Conservation (phyloP, 306 rosid genomes). For the Casuarina equisetifolia region DNA sequence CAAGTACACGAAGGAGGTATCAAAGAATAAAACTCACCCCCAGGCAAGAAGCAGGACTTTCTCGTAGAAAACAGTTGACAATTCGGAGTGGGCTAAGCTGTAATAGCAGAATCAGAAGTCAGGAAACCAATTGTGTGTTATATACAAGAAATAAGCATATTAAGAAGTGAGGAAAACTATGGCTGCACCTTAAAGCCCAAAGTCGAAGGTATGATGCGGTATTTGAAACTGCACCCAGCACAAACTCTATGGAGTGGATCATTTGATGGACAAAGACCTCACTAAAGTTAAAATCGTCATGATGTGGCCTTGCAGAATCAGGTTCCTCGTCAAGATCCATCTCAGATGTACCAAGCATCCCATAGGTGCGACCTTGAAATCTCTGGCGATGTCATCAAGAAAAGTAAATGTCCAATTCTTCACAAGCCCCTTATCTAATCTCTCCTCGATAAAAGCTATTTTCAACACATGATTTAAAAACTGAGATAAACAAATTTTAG, state of each 20-base stretch:
- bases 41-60: constrained; percentile 95
- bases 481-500: constrained; percentile 21
- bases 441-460: constrained; percentile 17
- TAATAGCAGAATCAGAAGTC: constrained; percentile 30
- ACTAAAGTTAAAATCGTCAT: constrained; percentile 88
- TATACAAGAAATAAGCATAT: constrained; percentile 18
- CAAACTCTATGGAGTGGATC: constrained; percentile 97
- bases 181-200: constrained; percentile 92
- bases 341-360: constrained; percentile 81
- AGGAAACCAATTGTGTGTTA: constrained; percentile 13
- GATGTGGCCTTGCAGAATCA: constrained; percentile 82
- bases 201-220: constrained; percentile 99
- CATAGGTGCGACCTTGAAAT: constrained; percentile 94
- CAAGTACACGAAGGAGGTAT: background rate
- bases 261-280: constrained; percentile 99
- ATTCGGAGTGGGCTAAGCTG: constrained; percentile 99
- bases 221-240: constrained; percentile 98
- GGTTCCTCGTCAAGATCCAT: constrained; percentile 86
- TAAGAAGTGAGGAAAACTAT: constrained; percentile 21
- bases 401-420: constrained; percentile 28
- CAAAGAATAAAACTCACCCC: constrained; percentile 70
- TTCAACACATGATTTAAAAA: constrained; percentile 13
- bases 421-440: constrained; percentile 17
- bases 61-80: constrained; percentile 97
- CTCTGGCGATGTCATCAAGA: constrained; percentile 57